A percentile compares a stretch with the other conserved stretches of the same genome.
Evolutionary conservation across 192 early-diverging fungal species (phyloP).

Genomic region (Rhizoclosmatium globosum): DNA sequence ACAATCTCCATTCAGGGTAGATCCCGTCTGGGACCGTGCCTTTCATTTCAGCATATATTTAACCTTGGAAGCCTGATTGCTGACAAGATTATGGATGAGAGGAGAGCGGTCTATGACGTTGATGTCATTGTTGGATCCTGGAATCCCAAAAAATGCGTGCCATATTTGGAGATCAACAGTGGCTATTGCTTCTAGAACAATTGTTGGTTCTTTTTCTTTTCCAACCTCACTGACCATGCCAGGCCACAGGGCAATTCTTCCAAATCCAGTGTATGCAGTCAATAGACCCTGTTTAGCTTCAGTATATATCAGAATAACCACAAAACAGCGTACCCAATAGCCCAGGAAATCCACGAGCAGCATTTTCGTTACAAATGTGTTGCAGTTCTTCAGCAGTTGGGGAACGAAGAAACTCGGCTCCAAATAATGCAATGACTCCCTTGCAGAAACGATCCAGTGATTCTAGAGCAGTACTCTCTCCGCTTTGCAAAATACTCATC

Average conservation of each 20-base stretch:
- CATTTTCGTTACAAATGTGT: conserved; percentile 41
- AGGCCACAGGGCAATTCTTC: neutral
- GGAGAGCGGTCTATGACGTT: neutral
- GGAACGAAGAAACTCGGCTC: conserved; percentile 13
- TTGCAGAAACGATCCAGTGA: no score
- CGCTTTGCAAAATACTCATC: no score
- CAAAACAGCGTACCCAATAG: conserved; percentile 41
- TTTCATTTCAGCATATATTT: no score
- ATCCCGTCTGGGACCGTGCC: no score
- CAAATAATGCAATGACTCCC: conserved; percentile 22
- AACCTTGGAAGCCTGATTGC: neutral
- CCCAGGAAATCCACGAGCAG: conserved; percentile 40
- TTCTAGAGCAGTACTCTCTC: no score
- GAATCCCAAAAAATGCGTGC: neutral
- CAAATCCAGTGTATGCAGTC: conserved; percentile 47
- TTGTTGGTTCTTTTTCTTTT: neutral
- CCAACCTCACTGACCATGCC: neutral
- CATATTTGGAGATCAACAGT: neutral
- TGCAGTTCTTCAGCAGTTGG: conserved; percentile 41
- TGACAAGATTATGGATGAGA: no score
- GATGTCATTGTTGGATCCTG: neutral
- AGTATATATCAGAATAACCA: no score
- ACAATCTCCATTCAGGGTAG: no score
- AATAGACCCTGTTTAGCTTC: no score
- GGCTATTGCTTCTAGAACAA: neutral